These are phyloP conservation scores for Neoboletus magnificus DNA, from an alignment of 768 basidiomycete genomes.

Conservation along the genomic window DNA sequence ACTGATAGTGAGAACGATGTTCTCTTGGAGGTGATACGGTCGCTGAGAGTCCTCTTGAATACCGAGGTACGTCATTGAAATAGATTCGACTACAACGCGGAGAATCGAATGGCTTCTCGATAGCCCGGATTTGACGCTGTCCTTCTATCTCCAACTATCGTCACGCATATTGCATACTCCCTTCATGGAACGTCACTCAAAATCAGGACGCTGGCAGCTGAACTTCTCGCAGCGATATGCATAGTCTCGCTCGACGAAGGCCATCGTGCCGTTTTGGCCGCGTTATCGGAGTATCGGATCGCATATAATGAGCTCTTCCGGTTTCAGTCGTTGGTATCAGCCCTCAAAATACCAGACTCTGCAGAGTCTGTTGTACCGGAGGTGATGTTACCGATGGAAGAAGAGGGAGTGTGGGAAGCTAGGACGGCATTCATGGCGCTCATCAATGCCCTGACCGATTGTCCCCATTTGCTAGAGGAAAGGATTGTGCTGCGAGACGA, in stretches of 20 bases:
- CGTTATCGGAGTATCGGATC: constrained; percentile 77
- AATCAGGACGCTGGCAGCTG: constrained; percentile 64
- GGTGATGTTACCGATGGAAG: constrained; percentile 44
- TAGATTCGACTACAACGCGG: neutral
- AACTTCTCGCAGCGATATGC: constrained; percentile 83
- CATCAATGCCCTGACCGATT: constrained; percentile 75
- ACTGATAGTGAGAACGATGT: constrained; percentile 66
- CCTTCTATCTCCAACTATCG: constrained; percentile 56
- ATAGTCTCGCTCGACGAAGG: constrained; percentile 69
- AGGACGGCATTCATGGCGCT: constrained; percentile 72
- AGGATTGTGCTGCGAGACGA: constrained; percentile 80
- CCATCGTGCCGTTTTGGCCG: constrained; percentile 68
- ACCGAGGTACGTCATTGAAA: constrained; percentile 56
- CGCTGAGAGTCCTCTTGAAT: constrained; percentile 78
- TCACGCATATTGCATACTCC: constrained; percentile 71
- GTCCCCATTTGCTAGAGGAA: constrained; percentile 74
- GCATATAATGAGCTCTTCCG: constrained; percentile 71
- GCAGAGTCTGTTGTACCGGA: constrained; percentile 33
- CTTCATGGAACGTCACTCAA: constrained; percentile 66
- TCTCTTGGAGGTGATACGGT: constrained; percentile 72
- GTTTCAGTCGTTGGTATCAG: constrained; percentile 70
- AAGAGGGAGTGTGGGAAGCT: constrained; percentile 79
- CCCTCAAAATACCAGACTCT: constrained; percentile 53
- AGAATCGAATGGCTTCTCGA: neutral
- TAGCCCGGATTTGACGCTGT: constrained; percentile 74